These are phyloP conservation scores for Trichoderma pleuroti DNA, from an alignment of 2,329 filamentous ascomycete genomes.

Conservation along the genomic window DNA sequence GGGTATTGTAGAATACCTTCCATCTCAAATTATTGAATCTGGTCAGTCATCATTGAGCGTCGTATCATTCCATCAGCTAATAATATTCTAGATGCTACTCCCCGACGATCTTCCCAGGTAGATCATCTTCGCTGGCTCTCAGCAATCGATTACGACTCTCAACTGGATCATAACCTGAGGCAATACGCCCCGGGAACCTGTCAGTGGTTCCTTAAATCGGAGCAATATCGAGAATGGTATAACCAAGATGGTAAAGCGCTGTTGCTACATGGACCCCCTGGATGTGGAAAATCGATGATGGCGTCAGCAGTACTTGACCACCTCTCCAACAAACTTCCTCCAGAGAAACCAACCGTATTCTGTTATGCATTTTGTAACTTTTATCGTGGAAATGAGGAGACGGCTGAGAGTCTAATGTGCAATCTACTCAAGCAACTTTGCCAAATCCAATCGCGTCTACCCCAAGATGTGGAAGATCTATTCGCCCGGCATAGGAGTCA, in stretches of 20 bases:
- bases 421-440: not conserved
- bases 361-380: not conserved
- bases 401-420: not conserved
- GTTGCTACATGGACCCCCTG: not conserved
- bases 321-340: not conserved
- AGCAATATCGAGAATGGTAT: not conserved
- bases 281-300: not conserved
- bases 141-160: not conserved
- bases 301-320: not conserved
- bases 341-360: not conserved
- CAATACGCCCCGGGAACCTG: not conserved
- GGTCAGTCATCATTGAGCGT: not conserved
- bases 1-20: not conserved
- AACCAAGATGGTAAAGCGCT: not conserved
- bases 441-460: not conserved
- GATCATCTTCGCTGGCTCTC: not conserved
- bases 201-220: not conserved
- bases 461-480: not conserved
- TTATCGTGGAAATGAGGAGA: not conserved
- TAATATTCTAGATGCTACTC: not conserved
- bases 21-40: not conserved
- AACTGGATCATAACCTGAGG: not conserved
- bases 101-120: not conserved
- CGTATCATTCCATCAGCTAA: not conserved
- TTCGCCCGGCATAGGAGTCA: not conserved